Base-by-base conservation (phyloP, 2,329 filamentous ascomycete species). In the Penicillium sp. region DNA sequence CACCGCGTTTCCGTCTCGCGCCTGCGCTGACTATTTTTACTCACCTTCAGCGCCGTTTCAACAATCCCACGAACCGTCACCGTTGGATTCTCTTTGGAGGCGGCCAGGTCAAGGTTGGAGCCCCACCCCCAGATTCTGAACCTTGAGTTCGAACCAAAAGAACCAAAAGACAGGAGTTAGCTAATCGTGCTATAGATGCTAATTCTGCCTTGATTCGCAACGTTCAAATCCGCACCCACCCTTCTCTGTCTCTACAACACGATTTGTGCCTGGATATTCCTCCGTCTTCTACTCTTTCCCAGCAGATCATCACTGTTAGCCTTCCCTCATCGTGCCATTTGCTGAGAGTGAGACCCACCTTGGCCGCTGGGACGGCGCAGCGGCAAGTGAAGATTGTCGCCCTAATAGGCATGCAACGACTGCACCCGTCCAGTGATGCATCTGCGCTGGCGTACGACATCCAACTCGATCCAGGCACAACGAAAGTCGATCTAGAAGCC, bases 321-420 rank as follows among this genome's bases (percentile, higher is more conserved):
- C 75, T 94, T 9, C 84, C 88, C 1, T 71, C 80, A 1, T 81
- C 79, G 42, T 84, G 91, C 62, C 85, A 83, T 60, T 85, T 86
- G 52, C 74, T 95, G 16, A 87, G 91, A 54, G 79, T 95, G 50
- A 78, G 82, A 20, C 85, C 88, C 4, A 81, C 80, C 10, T 76
- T 95, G 16, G 81, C 85, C 0, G 73, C 84, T 8, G 79, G 79
- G 30, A 72, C 89, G 4, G 81, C 85, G 53, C 79, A 82, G 46
- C 85, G 89, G 28, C 84, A 89, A 45, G 90, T 89, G 73, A 90
- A 87, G 65, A 74, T 94, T 31, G 91, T 90, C 66, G 87, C 91
- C 30, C 79, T 84, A 1, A 79, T 88, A 43, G 89, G 92, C 63
- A 82, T 80, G 36, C 80, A 83, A 35, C 73, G 77, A 45, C 79